Conservation (phyloP, 805 yeast species). For the Tanozyma kutaoensis region DNA sequence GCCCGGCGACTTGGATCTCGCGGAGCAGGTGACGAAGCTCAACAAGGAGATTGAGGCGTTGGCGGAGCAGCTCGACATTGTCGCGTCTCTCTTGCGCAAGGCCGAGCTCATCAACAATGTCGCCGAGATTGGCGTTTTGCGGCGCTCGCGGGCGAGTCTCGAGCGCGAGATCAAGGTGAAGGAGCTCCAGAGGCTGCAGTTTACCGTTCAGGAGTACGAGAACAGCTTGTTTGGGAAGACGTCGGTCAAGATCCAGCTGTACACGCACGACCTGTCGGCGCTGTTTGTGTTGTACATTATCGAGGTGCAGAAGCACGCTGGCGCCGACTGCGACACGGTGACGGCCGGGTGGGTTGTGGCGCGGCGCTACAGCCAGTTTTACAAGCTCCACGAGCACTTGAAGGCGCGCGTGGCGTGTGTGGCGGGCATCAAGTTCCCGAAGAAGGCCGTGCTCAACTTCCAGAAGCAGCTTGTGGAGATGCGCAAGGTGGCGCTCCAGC, state of each 20-base stretch:
- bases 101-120: conserved; percentile 77
- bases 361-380: conserved; percentile 76
- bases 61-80: conserved; percentile 46
- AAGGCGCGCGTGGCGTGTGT: conserved; percentile 38
- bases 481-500: conserved; percentile 47
- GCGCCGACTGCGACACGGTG: conserved; percentile 26
- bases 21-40: conserved; percentile 54
- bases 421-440: conserved; percentile 38
- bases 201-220: conserved; percentile 70
- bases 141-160: conserved; percentile 53
- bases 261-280: conserved; percentile 39
- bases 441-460: conserved; percentile 51
- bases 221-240: conserved; percentile 64
- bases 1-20: conserved; percentile 53
- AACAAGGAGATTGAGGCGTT: conserved; percentile 43
- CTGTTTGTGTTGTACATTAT: conserved; percentile 56
- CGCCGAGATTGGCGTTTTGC: conserved; percentile 53
- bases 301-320: conserved; percentile 47
- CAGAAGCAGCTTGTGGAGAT: conserved; percentile 53
- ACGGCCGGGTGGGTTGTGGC: conserved; percentile 87
- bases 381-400: conserved; percentile 53
- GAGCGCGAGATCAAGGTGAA: conserved; percentile 61
- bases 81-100: conserved; percentile 58
- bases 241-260: conserved; percentile 36
- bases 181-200: conserved; percentile 68